Evolutionary conservation across 176 grass and related monocot genomes (phyloP).

Genomic region (Aechmea fasciata): DNA sequence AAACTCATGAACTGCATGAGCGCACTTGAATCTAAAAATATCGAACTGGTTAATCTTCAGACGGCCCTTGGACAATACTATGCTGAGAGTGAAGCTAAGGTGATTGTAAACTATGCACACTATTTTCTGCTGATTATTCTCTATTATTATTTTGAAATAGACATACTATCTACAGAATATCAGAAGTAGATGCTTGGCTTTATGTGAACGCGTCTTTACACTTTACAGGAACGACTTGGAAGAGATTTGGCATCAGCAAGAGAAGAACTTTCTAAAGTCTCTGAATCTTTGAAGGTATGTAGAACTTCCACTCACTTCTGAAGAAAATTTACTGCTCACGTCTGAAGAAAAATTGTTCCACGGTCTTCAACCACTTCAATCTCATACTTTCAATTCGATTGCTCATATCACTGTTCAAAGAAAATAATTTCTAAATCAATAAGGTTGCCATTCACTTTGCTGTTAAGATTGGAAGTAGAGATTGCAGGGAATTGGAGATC

Average conservation of each 20-base stretch:
- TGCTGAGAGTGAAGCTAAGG: constrained; percentile 96
- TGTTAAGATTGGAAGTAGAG: no score
- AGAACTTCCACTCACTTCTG: not conserved
- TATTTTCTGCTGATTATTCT: not conserved
- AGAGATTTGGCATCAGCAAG: constrained; percentile 74
- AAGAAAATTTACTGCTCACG: no score
- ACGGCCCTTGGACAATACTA: constrained; percentile 99
- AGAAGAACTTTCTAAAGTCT: constrained; percentile 73
- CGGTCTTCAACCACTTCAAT: no score
- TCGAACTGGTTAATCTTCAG: constrained; percentile 89
- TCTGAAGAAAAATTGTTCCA: not conserved
- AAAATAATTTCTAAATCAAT: no score
- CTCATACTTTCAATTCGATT: no score
- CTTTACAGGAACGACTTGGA: constrained; percentile 62
- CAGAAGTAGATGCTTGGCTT: not conserved
- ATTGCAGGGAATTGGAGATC: no score
- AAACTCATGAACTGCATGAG: constrained; percentile 69
- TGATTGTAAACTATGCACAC: constrained; percentile 7
- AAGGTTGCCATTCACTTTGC: no score
- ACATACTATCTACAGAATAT: not conserved
- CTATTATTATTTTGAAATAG: not conserved
- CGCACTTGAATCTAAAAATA: constrained; percentile 75
- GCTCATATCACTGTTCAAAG: no score
- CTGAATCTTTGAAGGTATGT: constrained; percentile 69
- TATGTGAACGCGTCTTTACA: constrained; percentile 15